Evolutionary conservation across 495 filamentous ascomycete species (phyloP).

Genomic region (Penicillium atrosanguineum): DNA sequence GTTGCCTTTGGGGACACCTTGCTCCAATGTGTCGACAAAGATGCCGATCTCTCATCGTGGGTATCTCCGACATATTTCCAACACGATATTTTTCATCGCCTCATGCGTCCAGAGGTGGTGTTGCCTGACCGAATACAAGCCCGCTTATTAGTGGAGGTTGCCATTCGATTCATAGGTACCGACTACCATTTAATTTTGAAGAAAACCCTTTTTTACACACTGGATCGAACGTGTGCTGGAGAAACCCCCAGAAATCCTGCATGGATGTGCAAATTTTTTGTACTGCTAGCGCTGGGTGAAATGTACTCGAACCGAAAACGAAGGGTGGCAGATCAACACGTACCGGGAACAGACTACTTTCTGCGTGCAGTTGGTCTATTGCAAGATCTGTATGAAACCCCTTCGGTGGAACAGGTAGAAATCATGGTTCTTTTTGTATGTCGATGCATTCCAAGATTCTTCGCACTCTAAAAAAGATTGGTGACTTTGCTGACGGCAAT

Average conservation of each 20-base stretch:
- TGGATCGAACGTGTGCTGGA: slow-evolving; percentile 5
- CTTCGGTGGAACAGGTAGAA: slow-evolving; percentile 2
- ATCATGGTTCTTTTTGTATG: slow-evolving; percentile 2
- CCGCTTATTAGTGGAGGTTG: slow-evolving; percentile 10
- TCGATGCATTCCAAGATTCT: neutral
- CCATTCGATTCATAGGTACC: slow-evolving; percentile 12
- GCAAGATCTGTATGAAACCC: slow-evolving; percentile 8
- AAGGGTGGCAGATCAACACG: slow-evolving; percentile 2
- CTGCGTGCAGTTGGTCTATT: slow-evolving; percentile 7
- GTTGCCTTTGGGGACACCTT: slow-evolving; percentile 12
- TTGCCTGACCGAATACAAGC: slow-evolving; percentile 13
- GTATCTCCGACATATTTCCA: slow-evolving; percentile 8
- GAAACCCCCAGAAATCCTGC: slow-evolving; percentile 1
- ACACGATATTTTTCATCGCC: slow-evolving; percentile 11
- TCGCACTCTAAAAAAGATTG: too few relatives aligned
- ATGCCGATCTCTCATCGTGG: slow-evolving; percentile 6
- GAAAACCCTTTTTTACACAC: slow-evolving; percentile 7
- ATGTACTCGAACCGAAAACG: slow-evolving; percentile 15
- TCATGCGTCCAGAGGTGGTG: slow-evolving; percentile 1
- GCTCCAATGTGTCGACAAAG: slow-evolving; percentile 8
- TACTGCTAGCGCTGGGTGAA: slow-evolving; percentile 12
- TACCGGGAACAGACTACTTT: slow-evolving; percentile 15
- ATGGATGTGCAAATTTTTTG: slow-evolving; percentile 13
- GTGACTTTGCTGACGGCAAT: neutral
- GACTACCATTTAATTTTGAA: slow-evolving; percentile 15